Evolutionary conservation across 331 rosid genomes (phyloP).

Genomic region (Quercus tomentella): DNA sequence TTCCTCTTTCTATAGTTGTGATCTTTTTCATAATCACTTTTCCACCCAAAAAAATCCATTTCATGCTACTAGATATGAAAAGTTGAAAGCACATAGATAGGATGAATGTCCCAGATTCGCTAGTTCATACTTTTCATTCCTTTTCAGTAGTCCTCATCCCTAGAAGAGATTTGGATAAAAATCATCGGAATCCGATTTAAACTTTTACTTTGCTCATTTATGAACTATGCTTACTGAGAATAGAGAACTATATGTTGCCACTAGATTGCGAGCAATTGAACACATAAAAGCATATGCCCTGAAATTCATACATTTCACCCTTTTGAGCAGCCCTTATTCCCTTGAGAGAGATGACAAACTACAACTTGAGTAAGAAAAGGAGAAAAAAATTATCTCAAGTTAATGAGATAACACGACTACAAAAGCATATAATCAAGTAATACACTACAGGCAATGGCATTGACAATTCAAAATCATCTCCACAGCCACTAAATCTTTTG

Average conservation of each 20-base stretch:
- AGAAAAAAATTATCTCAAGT: too few relatives aligned
- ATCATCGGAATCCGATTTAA: constrained; percentile 5
- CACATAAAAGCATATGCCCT: neutral
- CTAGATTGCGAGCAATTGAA: neutral
- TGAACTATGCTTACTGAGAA: neutral
- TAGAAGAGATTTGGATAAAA: constrained; percentile 26
- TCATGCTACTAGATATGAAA: neutral
- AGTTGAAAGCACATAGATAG: neutral
- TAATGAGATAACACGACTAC: too few relatives aligned
- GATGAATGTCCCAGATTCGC: neutral
- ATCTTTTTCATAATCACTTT: neutral
- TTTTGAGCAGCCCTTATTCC: constrained; percentile 33
- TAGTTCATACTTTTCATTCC: constrained; percentile 46
- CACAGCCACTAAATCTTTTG: too few relatives aligned
- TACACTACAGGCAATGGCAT: too few relatives aligned
- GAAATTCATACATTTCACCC: constrained; percentile 32
- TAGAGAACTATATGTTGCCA: neutral
- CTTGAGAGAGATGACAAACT: constrained; percentile 26
- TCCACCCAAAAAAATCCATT: neutral
- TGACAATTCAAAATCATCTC: too few relatives aligned
- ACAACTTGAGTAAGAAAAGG: neutral
- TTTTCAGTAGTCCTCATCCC: constrained; percentile 35
- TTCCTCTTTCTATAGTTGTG: neutral
- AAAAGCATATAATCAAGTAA: too few relatives aligned
- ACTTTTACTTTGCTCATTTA: neutral